A percentile compares a stretch with the other conserved stretches of the same genome.
Evolutionary conservation across 306 rosid species (phyloP).

Genomic region (Casuarina glauca): DNA sequence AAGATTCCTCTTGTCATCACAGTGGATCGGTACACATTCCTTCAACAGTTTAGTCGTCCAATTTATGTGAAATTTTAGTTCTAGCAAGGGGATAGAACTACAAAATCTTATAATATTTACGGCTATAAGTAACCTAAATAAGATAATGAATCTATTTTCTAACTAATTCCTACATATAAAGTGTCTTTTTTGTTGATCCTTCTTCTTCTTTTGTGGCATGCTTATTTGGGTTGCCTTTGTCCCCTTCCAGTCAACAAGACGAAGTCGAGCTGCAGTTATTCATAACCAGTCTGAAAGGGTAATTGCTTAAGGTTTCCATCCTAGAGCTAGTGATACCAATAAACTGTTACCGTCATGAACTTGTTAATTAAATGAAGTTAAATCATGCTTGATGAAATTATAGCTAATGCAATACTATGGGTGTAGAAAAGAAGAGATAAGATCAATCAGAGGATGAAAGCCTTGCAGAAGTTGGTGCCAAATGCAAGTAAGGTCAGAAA

Average conservation of each 20-base stretch:
- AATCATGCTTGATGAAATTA: background rate
- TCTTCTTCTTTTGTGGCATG: too few relatives aligned
- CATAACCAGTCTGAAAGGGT: slow-evolving; percentile 70
- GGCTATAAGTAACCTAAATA: background rate
- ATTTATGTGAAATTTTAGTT: background rate
- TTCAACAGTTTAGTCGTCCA: background rate
- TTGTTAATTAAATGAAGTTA: too few relatives aligned
- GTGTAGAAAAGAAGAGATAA: slow-evolving; percentile 54
- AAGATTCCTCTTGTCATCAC: slow-evolving; percentile 48
- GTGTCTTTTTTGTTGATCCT: background rate
- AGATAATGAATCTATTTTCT: too few relatives aligned
- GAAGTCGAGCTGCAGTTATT: slow-evolving; percentile 45
- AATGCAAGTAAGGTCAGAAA: slow-evolving; percentile 58
- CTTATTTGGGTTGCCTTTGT: background rate
- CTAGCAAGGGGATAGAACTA: background rate
- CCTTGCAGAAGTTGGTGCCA: slow-evolving; percentile 64
- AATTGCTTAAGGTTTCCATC: background rate
- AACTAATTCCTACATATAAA: too few relatives aligned
- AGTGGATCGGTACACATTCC: slow-evolving; percentile 39
- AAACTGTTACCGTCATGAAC: too few relatives aligned
- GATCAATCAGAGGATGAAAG: slow-evolving; percentile 64
- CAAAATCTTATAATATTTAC: too few relatives aligned
- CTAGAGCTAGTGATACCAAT: background rate
- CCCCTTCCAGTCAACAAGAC: slow-evolving; percentile 37
- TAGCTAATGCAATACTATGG: background rate